Base-by-base conservation (phyloP, 495 filamentous ascomycete genomes). In the Ascodesmis nigricans region DNA sequence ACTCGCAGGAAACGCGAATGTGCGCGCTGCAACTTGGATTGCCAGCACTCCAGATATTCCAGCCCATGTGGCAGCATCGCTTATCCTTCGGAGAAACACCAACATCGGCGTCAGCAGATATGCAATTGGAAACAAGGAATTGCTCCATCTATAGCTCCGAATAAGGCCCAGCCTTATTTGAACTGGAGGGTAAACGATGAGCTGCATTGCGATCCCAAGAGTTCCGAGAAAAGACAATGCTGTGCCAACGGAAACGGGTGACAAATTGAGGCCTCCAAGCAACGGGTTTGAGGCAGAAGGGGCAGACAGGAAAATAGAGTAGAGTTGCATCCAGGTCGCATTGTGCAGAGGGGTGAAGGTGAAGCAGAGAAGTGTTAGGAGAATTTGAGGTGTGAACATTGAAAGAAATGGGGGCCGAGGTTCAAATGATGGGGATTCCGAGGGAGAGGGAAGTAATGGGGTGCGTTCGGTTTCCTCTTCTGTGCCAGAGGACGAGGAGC, bases 251-350 rank as follows among this genome's bases (percentile, higher is more conserved):
- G 61, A 63, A 0, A 61, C 53, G 0, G 77, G 67, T 4, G 67
- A 59, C 0, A 83, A 53, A 6, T 71, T 73, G 1, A 83, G 59
- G 0, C 77, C 77, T 31, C 77, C 77, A 16, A 63, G 65, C 51
- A 80, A 81, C 31, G 58, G 55, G 14, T 65, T 57, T 10, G 55
- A 49, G n/a, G 64, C 62, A 19, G 64, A 64, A 0, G 75, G 73
- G 0, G 68, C 68, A 7, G 71, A 73, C 28, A 83, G 58, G 49
- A 74, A 79, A 25, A 75, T 62, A 24, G 70, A 70, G 33, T 71
- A 76, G 46, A 81, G 63, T 33, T 71, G 62, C 54, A 71, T 75
- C 58, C 78, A 83, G 3, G 75, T 71, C 25, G 66, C 66, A 29
- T 73, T 73, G 49, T 83, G 77, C 38, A 78, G 60, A 11, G 71